These are phyloP conservation scores for Dunaliella primolecta DNA, from an alignment of 139 green algal species.

Conservation along the genomic window DNA sequence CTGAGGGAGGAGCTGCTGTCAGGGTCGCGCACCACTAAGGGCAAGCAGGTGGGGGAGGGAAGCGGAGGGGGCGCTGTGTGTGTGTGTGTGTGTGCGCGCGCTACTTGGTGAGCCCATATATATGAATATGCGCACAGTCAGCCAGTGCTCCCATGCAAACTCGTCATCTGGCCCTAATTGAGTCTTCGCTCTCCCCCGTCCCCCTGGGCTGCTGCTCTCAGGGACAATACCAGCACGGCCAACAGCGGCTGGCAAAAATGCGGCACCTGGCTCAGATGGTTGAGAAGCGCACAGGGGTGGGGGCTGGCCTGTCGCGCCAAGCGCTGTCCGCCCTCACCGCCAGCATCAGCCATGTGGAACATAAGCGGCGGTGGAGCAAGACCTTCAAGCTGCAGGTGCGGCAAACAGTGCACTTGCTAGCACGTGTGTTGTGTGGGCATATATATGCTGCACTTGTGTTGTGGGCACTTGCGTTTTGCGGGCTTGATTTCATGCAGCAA, in stretches of 20 bases:
- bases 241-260: neutral
- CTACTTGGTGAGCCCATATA: too few species aligned
- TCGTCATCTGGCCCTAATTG: too few species aligned
- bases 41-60: neutral
- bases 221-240: neutral
- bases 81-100: neutral
- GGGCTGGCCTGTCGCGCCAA: neutral
- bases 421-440: too few species aligned
- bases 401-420: neutral
- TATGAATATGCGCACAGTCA: too few species aligned
- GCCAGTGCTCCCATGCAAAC: too few species aligned
- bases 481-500: too few species aligned
- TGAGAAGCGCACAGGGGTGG: neutral
- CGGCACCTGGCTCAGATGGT: neutral
- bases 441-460: too few species aligned
- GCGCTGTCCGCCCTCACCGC: neutral
- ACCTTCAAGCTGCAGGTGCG: neutral
- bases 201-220: too few species aligned
- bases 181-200: too few species aligned
- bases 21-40: neutral
- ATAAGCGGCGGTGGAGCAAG: neutral
- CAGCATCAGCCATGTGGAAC: neutral
- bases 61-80: neutral
- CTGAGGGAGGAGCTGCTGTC: constrained; percentile 1
- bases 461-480: too few species aligned